Evolutionary conservation across 768 basidiomycete genomes (phyloP).

Genomic region (Coprinellus micaceus): DNA sequence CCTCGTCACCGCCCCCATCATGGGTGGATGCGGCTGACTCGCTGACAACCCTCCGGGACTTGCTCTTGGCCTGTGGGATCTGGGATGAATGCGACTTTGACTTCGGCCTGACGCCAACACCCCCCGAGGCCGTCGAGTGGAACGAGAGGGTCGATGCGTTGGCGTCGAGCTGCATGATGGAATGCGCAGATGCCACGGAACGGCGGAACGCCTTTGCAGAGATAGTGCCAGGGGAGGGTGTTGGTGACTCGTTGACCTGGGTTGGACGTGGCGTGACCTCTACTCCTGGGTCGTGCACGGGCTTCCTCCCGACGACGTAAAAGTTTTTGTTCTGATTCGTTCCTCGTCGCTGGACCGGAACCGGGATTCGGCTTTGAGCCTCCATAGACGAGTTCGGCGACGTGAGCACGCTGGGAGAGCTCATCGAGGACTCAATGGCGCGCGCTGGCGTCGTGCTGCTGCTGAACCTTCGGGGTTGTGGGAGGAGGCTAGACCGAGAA

Average conservation of each 20-base stretch:
- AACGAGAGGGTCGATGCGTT: background rate
- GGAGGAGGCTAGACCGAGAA: background rate
- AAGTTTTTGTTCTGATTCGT: background rate
- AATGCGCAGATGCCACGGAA: background rate
- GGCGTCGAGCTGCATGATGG: background rate
- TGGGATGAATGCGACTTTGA: background rate
- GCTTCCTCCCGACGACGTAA: background rate
- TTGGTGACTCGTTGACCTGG: background rate
- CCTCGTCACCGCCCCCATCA: too few species aligned
- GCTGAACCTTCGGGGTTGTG: background rate
- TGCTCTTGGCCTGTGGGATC: background rate
- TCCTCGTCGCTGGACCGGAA: background rate
- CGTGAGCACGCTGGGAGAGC: background rate
- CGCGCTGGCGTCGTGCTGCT: background rate
- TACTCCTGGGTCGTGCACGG: background rate
- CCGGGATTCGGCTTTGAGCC: background rate
- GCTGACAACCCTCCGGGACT: background rate
- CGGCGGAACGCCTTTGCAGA: conserved; percentile 1
- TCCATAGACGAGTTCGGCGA: background rate
- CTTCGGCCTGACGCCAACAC: too few species aligned
- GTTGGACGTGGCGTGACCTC: background rate
- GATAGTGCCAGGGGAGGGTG: background rate
- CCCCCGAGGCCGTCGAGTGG: background rate
- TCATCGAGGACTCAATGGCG: background rate
- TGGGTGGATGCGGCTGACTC: too few species aligned